Evolutionary conservation across 208 protist species (phyloP), one percentile per base, ranked within the genome.

Genomic region (Trypanosoma boissoni): DNA sequence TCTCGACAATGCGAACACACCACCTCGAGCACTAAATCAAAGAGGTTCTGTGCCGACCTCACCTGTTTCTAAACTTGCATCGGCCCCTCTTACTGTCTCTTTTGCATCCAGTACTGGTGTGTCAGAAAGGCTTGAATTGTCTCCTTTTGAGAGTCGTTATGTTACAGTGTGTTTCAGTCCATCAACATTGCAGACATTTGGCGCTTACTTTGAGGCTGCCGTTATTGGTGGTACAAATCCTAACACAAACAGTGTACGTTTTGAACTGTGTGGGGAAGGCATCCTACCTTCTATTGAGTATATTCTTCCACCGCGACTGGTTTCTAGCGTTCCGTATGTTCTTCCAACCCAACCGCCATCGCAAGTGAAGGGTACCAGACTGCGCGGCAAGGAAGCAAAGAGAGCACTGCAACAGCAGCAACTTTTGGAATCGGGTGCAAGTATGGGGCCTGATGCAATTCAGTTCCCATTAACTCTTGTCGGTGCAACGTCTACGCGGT

Each of bases 61-160:
- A n/a, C n/a, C n/a, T n/a, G n/a, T n/a, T n/a, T n/a, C n/a, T n/a
- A n/a, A n/a, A n/a, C n/a, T n/a, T n/a, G n/a, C n/a, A n/a, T n/a
- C n/a, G n/a, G n/a, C n/a, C n/a, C n/a, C n/a, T n/a, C n/a, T 39
- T 6, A 39, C 44, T 14, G 44, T 6, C 8, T 6, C 26, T 50
- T 14, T n/a, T n/a, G 44, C 14, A 24, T 14, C 26, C 34, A 39
- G 8, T 12, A 12, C 34, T 39, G 54, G 62, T 23, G 21, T 37
- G 23, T 14, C 10, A 2, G 52, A 58, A 36, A 58, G 50, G 14
- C 46, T 98, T 18, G 56, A 76, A 24, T 86, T 99, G 39, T 94
- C 96, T 14, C 89, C 95, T 7, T 97, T 98, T 64, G 97, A 98
- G 72, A 94, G 95, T 67, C 86, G 93, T 37, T 98, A 97, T 67